A percentile compares a stretch with the other conserved stretches of the same genome.
Evolutionary conservation across 805 yeast genomes (phyloP).

Genomic region (Metschnikowia reukaufii): DNA sequence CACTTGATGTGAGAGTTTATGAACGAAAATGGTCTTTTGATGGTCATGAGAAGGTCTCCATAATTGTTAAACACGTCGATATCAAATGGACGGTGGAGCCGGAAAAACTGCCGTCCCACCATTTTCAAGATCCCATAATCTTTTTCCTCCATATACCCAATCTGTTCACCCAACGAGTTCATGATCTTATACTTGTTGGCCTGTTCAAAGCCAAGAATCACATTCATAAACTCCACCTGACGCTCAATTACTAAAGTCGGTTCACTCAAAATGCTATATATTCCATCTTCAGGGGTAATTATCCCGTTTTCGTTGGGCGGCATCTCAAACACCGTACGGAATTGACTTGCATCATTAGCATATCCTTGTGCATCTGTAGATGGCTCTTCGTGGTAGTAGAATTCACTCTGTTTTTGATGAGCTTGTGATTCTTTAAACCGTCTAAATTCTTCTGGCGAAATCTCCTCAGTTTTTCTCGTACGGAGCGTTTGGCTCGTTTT

Average conservation of each 20-base stretch:
- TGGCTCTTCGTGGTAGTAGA: constrained; percentile 31
- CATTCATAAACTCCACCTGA: constrained; percentile 83
- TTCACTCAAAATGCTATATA: constrained; percentile 62
- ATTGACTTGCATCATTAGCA: constrained; percentile 28
- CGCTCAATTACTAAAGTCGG: constrained; percentile 89
- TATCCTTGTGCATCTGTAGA: constrained; percentile 25
- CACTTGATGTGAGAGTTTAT: constrained; percentile 87
- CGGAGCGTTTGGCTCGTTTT: constrained; percentile 6
- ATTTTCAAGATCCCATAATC: constrained; percentile 68
- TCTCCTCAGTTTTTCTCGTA: constrained; percentile 33
- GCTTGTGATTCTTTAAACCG: constrained; percentile 19
- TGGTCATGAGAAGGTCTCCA: constrained; percentile 61
- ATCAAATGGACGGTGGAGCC: constrained; percentile 82
- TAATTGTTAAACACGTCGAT: constrained; percentile 68
- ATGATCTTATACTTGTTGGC: constrained; percentile 75
- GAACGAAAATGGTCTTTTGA: constrained; percentile 80
- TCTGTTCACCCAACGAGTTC: constrained; percentile 68
- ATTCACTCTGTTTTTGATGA: constrained; percentile 12
- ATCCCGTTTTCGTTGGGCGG: constrained; percentile 50
- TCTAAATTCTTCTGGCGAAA: constrained; percentile 36
- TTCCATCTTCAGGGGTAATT: constrained; percentile 56
- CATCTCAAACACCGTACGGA: constrained; percentile 32
- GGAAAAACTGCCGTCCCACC: constrained; percentile 78
- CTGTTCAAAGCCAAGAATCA: constrained; percentile 88
- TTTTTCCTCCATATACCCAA: constrained; percentile 83